Conservation (phyloP, 805 yeast genomes). For the Candida endomychidarum region DNA sequence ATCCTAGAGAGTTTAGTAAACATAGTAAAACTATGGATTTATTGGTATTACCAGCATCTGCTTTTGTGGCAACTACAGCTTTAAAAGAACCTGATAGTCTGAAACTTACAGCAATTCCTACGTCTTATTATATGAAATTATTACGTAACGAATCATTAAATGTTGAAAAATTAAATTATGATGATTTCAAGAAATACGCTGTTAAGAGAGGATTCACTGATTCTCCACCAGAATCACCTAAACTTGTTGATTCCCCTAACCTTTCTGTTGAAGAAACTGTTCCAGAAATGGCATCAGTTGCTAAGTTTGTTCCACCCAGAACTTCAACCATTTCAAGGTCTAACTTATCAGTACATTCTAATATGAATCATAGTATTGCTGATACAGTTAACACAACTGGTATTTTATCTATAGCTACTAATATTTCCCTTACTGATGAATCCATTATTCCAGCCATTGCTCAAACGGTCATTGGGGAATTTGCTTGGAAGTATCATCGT, state of each 20-base stretch:
- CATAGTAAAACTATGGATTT: slow-evolving; percentile 48
- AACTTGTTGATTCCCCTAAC: slow-evolving; percentile 16
- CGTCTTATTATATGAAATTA: slow-evolving; percentile 60
- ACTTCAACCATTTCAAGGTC: slow-evolving; percentile 20
- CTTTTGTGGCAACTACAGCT: slow-evolving; percentile 63
- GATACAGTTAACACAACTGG: slow-evolving; percentile 37
- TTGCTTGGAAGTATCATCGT: slow-evolving; percentile 79
- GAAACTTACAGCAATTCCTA: slow-evolving; percentile 63
- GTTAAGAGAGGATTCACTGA: slow-evolving; percentile 49
- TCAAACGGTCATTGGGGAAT: slow-evolving; percentile 93
- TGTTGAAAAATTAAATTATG: slow-evolving; percentile 47
- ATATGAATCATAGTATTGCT: slow-evolving; percentile 26
- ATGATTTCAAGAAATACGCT: slow-evolving; percentile 45
- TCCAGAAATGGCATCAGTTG: slow-evolving; percentile 14
- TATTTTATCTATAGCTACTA: slow-evolving; percentile 51
- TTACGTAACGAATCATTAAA: slow-evolving; percentile 44
- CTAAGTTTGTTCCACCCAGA: slow-evolving; percentile 13
- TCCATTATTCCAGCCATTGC: slow-evolving; percentile 83
- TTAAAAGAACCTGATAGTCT: slow-evolving; percentile 53
- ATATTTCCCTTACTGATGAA: slow-evolving; percentile 63
- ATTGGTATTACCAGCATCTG: slow-evolving; percentile 56
- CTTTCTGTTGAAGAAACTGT: slow-evolving; percentile 14
- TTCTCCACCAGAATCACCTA: slow-evolving; percentile 13
- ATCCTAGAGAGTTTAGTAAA: slow-evolving; percentile 27
- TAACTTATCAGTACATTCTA: slow-evolving; percentile 27